Evolutionary conservation across 2,329 filamentous ascomycete genomes (phyloP).

Genomic region (Fusarium sp.): DNA sequence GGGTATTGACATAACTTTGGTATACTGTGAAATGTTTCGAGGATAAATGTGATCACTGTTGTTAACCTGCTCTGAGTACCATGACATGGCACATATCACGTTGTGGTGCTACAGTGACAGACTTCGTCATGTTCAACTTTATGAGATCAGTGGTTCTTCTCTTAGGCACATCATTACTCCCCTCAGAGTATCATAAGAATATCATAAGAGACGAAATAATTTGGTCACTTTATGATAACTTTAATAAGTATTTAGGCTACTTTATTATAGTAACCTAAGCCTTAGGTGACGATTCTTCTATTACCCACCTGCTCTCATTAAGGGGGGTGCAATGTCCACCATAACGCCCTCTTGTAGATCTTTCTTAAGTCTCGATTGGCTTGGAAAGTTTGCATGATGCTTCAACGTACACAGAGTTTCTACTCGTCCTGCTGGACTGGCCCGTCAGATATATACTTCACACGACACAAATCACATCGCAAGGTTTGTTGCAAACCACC

Average conservation of each 20-base stretch:
- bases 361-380: too few relatives aligned
- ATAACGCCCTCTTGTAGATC: too few relatives aligned
- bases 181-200: too few relatives aligned
- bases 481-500: too few relatives aligned
- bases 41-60: accelerated
- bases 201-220: neutral
- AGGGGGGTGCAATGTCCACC: too few relatives aligned
- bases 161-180: neutral
- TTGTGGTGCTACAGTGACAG: neutral
- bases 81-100: neutral
- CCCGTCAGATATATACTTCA: too few relatives aligned
- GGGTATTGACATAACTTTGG: accelerated
- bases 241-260: neutral
- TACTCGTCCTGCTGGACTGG: too few relatives aligned
- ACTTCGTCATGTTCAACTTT: neutral
- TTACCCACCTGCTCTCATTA: neutral
- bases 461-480: too few relatives aligned
- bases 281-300: neutral
- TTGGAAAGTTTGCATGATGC: too few relatives aligned
- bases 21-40: neutral
- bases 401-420: too few relatives aligned
- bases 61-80: accelerated
- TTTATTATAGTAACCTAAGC: neutral
- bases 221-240: neutral
- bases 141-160: neutral